Conservation (phyloP, 2,329 filamentous ascomycete genomes). For the Colletotrichum incanum region DNA sequence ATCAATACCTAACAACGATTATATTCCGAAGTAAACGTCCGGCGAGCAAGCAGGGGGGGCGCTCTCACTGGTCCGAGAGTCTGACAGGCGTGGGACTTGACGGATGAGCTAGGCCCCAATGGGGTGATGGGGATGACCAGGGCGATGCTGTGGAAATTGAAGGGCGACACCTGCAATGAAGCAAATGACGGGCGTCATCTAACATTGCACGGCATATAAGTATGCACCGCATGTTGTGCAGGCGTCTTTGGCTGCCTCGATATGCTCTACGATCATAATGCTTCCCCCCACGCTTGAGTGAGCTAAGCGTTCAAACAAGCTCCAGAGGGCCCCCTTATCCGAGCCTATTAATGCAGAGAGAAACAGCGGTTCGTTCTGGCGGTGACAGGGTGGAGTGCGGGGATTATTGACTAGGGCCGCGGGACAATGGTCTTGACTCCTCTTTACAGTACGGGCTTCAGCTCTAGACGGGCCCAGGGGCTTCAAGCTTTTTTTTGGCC, state of each 20-base stretch:
- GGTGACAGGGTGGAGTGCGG: conserved; percentile 41
- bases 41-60: neutral
- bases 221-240: no score
- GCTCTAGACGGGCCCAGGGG: neutral
- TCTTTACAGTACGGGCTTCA: conserved; percentile 2
- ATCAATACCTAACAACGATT: conserved; percentile 44
- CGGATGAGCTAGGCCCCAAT: neutral
- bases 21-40: conserved; percentile 19
- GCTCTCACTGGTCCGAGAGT: neutral
- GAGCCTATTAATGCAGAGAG: conserved; percentile 38
- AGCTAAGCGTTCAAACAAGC: conserved; percentile 37
- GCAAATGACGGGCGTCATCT: neutral
- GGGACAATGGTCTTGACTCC: conserved; percentile 19
- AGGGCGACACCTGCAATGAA: neutral
- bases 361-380: conserved; percentile 41
- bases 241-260: neutral
- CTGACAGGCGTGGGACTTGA: neutral
- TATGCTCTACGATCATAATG: neutral
- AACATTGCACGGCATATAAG: neutral
- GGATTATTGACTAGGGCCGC: conserved; percentile 27
- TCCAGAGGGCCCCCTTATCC: conserved; percentile 33
- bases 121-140: neutral
- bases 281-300: conserved; percentile 26
- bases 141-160: neutral
- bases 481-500: conserved; percentile 30